Evolutionary conservation across 768 basidiomycete species (phyloP).

Genomic region (Sporobolomyces phaffii): DNA sequence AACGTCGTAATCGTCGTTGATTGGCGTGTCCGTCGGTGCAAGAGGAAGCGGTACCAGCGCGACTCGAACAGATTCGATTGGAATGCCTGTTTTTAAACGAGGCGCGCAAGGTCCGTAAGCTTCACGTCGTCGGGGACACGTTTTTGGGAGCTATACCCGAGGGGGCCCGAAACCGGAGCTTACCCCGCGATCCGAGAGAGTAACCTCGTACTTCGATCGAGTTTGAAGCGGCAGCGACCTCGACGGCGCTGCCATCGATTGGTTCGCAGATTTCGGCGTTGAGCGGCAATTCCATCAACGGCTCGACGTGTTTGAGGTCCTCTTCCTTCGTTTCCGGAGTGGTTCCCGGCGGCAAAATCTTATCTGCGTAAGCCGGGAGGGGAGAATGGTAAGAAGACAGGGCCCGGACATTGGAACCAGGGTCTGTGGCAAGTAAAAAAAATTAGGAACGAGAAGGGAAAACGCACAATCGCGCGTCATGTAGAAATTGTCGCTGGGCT

Average conservation of each 20-base stretch:
- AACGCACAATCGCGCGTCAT: constrained; percentile 13
- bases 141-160: too few species aligned
- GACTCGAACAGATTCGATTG: constrained; percentile 16
- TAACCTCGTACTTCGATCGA: constrained; percentile 11
- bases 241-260: not conserved
- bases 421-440: too few species aligned
- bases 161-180: too few species aligned
- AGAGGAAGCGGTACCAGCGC: constrained; percentile 3
- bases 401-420: too few species aligned
- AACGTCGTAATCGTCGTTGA: not conserved
- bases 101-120: too few species aligned
- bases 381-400: too few species aligned
- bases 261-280: constrained; percentile 29
- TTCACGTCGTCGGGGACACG: not conserved
- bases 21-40: not conserved
- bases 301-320: not conserved
- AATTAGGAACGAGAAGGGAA: too few species aligned
- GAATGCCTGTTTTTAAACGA: constrained; percentile 16
- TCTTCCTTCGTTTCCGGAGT: constrained; percentile 17
- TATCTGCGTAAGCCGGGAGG: too few species aligned
- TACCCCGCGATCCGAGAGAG: constrained; percentile 17
- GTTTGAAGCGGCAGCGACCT: not conserved
- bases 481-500: constrained; percentile 11
- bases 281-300: constrained; percentile 26
- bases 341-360: constrained; percentile 24